These are phyloP conservation scores for Populus tomentosa DNA, from an alignment of 441 rosid genomes.

Conservation along the genomic window DNA sequence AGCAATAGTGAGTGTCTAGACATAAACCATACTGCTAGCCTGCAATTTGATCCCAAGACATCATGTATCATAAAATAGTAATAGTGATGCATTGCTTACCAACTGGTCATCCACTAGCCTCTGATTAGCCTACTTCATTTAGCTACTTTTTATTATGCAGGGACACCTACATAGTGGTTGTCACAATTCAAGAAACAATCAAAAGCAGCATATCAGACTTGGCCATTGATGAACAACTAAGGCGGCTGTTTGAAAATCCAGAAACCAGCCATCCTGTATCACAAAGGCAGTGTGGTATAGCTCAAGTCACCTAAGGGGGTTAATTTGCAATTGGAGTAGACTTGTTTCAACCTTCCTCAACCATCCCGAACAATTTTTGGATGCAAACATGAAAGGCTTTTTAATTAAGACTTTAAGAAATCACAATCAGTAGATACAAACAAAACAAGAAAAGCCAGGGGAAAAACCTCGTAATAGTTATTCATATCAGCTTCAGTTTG, in stretches of 20 bases:
- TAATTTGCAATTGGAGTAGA: too few species aligned
- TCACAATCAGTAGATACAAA: not conserved
- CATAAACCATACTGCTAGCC: too few species aligned
- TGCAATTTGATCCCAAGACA: too few species aligned
- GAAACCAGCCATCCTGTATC: too few species aligned
- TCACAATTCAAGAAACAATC: too few species aligned
- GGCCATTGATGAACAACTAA: too few species aligned
- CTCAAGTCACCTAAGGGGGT: too few species aligned
- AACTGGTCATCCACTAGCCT: not conserved
- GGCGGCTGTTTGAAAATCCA: too few species aligned
- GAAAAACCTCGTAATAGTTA: slow-evolving; percentile 75
- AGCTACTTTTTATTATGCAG: not conserved
- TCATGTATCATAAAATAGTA: not conserved
- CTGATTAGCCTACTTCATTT: not conserved
- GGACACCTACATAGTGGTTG: not conserved
- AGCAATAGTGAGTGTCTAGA: too few species aligned
- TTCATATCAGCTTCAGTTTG: slow-evolving; percentile 82
- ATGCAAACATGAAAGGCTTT: not conserved
- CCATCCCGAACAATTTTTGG: too few species aligned
- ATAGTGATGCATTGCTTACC: not conserved
- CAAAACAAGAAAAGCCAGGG: slow-evolving; percentile 8
- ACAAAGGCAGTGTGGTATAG: too few species aligned
- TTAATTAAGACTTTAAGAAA: not conserved
- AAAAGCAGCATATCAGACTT: not conserved
- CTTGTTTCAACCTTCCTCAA: too few species aligned